Evolutionary conservation across 2,329 filamentous ascomycete genomes (phyloP).

Genomic region (Xylariaceae sp.): DNA sequence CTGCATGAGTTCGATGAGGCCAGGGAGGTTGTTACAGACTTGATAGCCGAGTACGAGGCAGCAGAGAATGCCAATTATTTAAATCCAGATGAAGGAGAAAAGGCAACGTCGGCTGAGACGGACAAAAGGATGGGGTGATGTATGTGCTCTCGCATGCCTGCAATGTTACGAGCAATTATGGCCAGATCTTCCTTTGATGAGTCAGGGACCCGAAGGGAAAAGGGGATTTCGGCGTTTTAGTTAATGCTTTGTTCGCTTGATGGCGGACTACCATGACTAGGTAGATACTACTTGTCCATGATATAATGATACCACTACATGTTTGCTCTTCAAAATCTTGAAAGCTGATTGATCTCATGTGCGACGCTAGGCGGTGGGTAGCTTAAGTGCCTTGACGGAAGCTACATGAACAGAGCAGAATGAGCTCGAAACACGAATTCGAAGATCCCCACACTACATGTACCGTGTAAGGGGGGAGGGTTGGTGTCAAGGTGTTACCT

Average conservation of each 20-base stretch:
- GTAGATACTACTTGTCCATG: constrained; percentile 30
- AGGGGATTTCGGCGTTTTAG: constrained; percentile 36
- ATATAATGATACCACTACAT: constrained; percentile 26
- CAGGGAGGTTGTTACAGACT: constrained; percentile 85
- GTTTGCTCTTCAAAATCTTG: background rate
- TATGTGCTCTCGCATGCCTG: background rate
- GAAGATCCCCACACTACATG: no score
- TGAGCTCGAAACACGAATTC: background rate
- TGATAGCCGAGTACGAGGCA: constrained; percentile 95
- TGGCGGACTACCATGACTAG: constrained; percentile 17
- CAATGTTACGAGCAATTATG: background rate
- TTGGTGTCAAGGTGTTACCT: no score
- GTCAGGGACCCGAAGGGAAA: constrained; percentile 44
- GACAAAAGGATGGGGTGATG: constrained; percentile 56
- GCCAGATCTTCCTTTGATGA: background rate
- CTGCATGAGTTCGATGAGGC: constrained; percentile 95
- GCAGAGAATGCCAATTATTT: constrained; percentile 92
- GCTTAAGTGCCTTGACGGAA: no score
- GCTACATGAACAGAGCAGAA: background rate
- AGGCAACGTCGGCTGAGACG: constrained; percentile 58
- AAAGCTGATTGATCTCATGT: no score
- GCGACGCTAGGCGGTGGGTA: no score
- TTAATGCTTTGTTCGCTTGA: constrained; percentile 20
- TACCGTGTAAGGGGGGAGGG: no score
- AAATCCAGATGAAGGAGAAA: constrained; percentile 70